A percentile compares a stretch with the other conserved stretches of the same genome.
These are phyloP conservation scores for Graphilbum sp. DNA, from an alignment of 2,329 filamentous ascomycete species.

Conservation along the genomic window DNA sequence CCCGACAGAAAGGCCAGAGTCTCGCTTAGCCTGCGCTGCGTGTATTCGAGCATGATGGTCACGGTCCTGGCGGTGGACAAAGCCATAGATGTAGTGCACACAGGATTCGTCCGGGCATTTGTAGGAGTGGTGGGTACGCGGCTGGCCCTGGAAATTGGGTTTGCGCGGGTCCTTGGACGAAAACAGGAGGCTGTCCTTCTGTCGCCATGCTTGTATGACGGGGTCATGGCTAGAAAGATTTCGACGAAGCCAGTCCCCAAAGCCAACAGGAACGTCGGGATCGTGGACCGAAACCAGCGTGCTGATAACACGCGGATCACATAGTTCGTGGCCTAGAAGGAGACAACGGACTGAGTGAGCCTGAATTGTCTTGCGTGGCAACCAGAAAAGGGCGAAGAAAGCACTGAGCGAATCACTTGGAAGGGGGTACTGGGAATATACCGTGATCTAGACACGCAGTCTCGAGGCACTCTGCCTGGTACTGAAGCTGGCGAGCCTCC, in stretches of 20 bases:
- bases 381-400: too few species aligned
- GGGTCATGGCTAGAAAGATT: constrained; percentile 33
- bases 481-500: constrained; percentile 39
- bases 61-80: constrained; percentile 31
- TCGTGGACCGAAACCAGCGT: constrained; percentile 19
- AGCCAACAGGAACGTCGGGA: constrained; percentile 28
- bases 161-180: constrained; percentile 13
- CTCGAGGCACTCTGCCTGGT: constrained; percentile 42
- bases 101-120: constrained; percentile 40
- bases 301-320: constrained; percentile 22
- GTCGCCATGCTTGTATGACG: constrained; percentile 23
- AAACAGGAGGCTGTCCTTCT: constrained; percentile 20
- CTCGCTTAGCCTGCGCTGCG: constrained; percentile 22
- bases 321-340: constrained; percentile 26
- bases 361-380: too few species aligned
- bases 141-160: background rate
- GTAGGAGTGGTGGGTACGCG: constrained; percentile 20
- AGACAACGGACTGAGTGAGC: too few species aligned
- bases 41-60: constrained; percentile 35
- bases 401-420: too few species aligned
- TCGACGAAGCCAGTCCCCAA: constrained; percentile 33
- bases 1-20: constrained; percentile 26
- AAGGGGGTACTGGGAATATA: too few species aligned
- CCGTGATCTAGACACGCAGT: constrained; percentile 31
- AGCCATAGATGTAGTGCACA: constrained; percentile 42